Conservation (phyloP, 2,329 filamentous ascomycete species). For the Colletotrichum melonis region DNA sequence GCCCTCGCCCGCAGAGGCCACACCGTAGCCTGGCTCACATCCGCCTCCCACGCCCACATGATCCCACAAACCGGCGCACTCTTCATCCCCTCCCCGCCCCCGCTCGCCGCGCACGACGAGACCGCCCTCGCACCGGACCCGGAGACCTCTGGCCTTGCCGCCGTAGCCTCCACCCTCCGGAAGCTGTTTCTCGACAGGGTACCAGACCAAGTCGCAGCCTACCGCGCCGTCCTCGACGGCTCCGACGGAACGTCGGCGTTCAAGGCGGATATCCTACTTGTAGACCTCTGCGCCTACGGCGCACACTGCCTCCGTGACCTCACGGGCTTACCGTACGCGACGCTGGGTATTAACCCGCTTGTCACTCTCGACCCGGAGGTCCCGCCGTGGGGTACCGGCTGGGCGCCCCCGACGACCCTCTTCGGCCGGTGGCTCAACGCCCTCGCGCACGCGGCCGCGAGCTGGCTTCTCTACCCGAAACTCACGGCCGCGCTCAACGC, state of each 20-base stretch:
- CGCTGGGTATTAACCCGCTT: conserved; percentile 24
- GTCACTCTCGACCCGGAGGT: conserved; percentile 20
- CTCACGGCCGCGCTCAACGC: conserved; percentile 9
- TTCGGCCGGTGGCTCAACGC: conserved; percentile 16
- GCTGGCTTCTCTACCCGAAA: conserved; percentile 10
- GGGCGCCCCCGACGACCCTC: not conserved
- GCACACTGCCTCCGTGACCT: conserved; percentile 18
- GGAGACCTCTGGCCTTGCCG: conserved; percentile 3
- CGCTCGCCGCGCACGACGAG: conserved; percentile 14
- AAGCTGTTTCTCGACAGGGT: conserved; percentile 17
- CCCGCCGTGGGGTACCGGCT: conserved; percentile 14
- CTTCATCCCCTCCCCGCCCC: conserved; percentile 4
- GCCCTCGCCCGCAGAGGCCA: conserved; percentile 15
- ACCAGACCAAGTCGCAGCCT: conserved; percentile 8
- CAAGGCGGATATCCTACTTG: not conserved
- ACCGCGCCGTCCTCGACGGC: not conserved
- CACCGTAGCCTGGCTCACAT: conserved; percentile 23
- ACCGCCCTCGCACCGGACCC: not conserved
- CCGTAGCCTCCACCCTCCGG: conserved; percentile 12
- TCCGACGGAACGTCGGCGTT: not conserved
- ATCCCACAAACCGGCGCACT: not conserved
- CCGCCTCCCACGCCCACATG: conserved; percentile 12
- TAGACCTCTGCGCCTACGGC: conserved; percentile 8
- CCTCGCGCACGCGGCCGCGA: not conserved
- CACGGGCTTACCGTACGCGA: conserved; percentile 8